A percentile compares a stretch with the other conserved stretches of the same genome.
These are phyloP conservation scores for Pontederia crassipes DNA, from an alignment of 176 grass and related monocot species.

Conservation along the genomic window DNA sequence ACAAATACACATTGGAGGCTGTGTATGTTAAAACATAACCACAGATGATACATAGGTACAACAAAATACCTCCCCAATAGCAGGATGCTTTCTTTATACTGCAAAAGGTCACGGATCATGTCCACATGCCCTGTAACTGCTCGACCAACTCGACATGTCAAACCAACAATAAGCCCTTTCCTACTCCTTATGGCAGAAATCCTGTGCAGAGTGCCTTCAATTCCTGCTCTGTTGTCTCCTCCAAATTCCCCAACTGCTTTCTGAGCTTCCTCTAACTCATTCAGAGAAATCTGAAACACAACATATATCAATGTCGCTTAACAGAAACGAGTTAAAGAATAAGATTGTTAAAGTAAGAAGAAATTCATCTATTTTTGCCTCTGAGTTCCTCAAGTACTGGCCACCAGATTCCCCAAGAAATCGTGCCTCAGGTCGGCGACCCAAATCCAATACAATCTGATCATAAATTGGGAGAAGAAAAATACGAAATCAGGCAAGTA, in stretches of 20 bases:
- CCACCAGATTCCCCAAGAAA: slow-evolving; percentile 81
- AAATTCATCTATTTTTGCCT: slow-evolving; percentile 29
- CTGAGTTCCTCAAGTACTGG: slow-evolving; percentile 69
- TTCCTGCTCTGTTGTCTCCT: slow-evolving; percentile 83
- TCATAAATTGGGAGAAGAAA: slow-evolving; percentile 4
- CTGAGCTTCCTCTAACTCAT: slow-evolving; percentile 82
- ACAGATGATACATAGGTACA: not conserved
- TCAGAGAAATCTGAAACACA: slow-evolving; percentile 56
- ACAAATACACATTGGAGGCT: no score
- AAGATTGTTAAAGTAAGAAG: not conserved
- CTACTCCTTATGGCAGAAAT: slow-evolving; percentile 97
- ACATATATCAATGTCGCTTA: not conserved
- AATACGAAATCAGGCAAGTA: not conserved
- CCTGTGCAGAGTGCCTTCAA: slow-evolving; percentile 95
- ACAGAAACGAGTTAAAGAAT: not conserved
- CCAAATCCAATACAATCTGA: slow-evolving; percentile 92
- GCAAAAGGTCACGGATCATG: slow-evolving; percentile 82
- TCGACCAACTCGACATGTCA: slow-evolving; percentile 90
- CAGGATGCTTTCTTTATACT: slow-evolving; percentile 90
- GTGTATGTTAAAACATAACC: no score
- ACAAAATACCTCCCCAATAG: slow-evolving; percentile 64
- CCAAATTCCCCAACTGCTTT: slow-evolving; percentile 85
- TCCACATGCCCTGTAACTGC: slow-evolving; percentile 87
- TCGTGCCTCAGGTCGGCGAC: slow-evolving; percentile 82
- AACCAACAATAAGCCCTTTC: slow-evolving; percentile 87